Conservation (phyloP, 108 stramenopile genomes). For the Nitzschia inconspicua region DNA sequence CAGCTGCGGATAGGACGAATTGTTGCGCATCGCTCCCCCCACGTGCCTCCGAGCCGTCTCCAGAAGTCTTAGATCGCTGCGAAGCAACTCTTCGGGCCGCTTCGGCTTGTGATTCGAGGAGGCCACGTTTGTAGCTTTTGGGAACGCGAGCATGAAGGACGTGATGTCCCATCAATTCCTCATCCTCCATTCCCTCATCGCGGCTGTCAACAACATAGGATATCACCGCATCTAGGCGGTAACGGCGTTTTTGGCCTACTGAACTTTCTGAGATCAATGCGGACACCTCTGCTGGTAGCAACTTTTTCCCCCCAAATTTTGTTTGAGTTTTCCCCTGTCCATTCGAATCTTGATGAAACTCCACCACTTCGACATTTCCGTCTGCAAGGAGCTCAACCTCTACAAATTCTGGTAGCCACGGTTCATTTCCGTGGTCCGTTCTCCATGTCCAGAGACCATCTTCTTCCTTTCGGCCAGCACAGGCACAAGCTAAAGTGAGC, state of each 20-base stretch:
- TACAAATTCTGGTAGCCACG: slow-evolving; percentile 72
- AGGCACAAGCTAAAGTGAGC: slow-evolving; percentile 71
- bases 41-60: background rate
- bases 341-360: slow-evolving; percentile 22
- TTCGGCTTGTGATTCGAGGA: slow-evolving; percentile 28
- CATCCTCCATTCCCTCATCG: slow-evolving; percentile 10
- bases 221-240: slow-evolving; percentile 60
- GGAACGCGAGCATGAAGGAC: slow-evolving; percentile 65
- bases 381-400: slow-evolving; percentile 63
- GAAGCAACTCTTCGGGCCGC: slow-evolving; percentile 4
- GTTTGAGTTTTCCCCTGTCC: slow-evolving; percentile 47
- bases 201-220: slow-evolving; percentile 46
- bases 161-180: slow-evolving; percentile 54
- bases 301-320: slow-evolving; percentile 31
- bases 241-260: slow-evolving; percentile 29
- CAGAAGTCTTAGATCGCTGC: background rate
- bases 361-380: slow-evolving; percentile 56
- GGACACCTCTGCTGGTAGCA: slow-evolving; percentile 36
- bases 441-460: slow-evolving; percentile 69
- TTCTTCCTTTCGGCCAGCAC: slow-evolving; percentile 65
- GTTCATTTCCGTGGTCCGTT: slow-evolving; percentile 19
- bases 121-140: slow-evolving; percentile 28
- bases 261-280: slow-evolving; percentile 13
- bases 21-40: background rate
- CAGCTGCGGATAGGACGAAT: slow-evolving; percentile 4